Conservation (phyloP, 1,139 yeast species). For the Geotrichum citri-aurantii region DNA sequence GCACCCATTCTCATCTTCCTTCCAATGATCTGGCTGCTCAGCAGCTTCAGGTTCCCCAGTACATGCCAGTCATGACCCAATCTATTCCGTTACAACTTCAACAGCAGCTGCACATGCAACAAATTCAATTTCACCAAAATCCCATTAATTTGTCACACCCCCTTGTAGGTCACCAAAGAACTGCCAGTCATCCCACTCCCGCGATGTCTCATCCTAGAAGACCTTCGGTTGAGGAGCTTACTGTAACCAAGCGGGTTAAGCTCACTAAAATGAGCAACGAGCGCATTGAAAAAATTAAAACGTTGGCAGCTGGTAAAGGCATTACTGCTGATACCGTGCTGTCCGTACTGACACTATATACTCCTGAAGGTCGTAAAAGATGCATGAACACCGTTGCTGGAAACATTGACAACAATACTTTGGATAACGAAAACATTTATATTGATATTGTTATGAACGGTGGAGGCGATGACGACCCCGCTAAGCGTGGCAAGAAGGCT, state of each 20-base stretch:
- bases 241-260: slow-evolving; percentile 26
- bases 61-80: not conserved
- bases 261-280: slow-evolving; percentile 30
- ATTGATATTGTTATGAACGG: slow-evolving; percentile 31
- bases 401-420: not conserved
- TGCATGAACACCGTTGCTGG: slow-evolving; percentile 5
- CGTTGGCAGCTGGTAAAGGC: slow-evolving; percentile 30
- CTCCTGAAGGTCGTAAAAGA: slow-evolving; percentile 17
- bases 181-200: not conserved
- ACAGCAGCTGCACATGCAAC: slow-evolving; percentile 4
- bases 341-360: slow-evolving; percentile 30
- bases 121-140: not conserved
- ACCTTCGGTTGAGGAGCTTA: slow-evolving; percentile 11
- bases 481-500: slow-evolving; percentile 3
- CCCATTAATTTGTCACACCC: slow-evolving; percentile 9
- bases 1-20: slow-evolving; percentile 10
- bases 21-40: slow-evolving; percentile 5
- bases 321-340: slow-evolving; percentile 32
- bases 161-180: not conserved
- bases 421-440: slow-evolving; percentile 29
- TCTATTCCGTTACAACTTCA: not conserved
- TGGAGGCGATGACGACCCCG: slow-evolving; percentile 22
- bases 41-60: not conserved
- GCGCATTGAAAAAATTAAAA: slow-evolving; percentile 27
- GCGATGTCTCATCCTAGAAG: slow-evolving; percentile 7